Evolutionary conservation across 2,329 filamentous ascomycete genomes (phyloP).

Genomic region (Pseudogymnoascus sp.): DNA sequence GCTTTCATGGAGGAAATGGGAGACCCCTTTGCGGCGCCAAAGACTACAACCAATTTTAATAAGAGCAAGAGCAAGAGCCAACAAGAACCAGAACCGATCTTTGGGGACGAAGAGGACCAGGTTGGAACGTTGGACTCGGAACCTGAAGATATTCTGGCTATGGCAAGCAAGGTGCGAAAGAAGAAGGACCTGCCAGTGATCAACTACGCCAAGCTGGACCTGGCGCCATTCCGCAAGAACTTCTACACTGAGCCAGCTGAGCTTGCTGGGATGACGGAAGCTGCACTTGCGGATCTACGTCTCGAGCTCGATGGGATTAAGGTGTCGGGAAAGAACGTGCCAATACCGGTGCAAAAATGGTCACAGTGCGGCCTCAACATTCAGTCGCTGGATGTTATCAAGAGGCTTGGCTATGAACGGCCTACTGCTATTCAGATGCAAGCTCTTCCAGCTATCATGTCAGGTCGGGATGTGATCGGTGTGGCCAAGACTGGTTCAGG

Average conservation of each 20-base stretch:
- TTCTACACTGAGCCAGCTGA: constrained; percentile 92
- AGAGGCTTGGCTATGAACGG: constrained; percentile 71
- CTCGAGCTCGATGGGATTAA: constrained; percentile 93
- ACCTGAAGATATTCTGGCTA: constrained; percentile 55
- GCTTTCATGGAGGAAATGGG: constrained; percentile 77
- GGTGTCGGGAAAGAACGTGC: constrained; percentile 77
- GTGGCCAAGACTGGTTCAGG: constrained; percentile 97
- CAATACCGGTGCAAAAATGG: constrained; percentile 93
- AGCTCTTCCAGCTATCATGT: constrained; percentile 91
- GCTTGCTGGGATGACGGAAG: constrained; percentile 72
- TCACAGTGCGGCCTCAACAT: constrained; percentile 87
- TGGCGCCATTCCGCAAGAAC: constrained; percentile 81
- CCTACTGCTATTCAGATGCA: constrained; percentile 94
- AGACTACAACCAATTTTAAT: constrained; percentile 22
- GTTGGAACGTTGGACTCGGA: constrained; percentile 55
- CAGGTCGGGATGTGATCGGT: constrained; percentile 87
- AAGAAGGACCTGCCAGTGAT: constrained; percentile 91
- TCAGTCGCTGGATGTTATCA: constrained; percentile 79
- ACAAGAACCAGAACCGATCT: constrained; percentile 74
- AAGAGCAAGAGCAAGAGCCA: constrained; percentile 34
- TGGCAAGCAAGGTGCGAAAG: constrained; percentile 56
- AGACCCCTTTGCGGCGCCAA: constrained; percentile 39
- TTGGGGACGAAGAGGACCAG: constrained; percentile 72
- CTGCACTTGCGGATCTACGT: constrained; percentile 72
- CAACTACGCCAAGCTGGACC: constrained; percentile 78